These are phyloP conservation scores for Meira miltonrushii DNA, from an alignment of 1,284 basidiomycete species.

Conservation along the genomic window DNA sequence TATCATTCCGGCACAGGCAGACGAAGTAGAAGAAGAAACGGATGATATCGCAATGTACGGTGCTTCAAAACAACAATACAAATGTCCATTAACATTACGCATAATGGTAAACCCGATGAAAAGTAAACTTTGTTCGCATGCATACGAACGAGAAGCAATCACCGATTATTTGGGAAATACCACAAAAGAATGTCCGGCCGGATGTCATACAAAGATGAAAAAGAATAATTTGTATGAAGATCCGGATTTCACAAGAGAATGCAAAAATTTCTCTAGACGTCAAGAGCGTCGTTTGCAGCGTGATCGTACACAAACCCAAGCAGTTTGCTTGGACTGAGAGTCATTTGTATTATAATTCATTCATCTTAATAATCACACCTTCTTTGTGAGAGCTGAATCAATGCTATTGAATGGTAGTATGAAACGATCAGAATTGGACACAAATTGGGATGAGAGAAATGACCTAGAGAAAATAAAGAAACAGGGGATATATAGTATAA, in stretches of 20 bases:
- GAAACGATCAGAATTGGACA: too few relatives aligned
- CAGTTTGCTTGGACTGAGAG: background rate
- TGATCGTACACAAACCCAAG: background rate
- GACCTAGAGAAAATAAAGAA: too few relatives aligned
- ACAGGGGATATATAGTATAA: too few relatives aligned
- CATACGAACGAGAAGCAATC: constrained; percentile 19
- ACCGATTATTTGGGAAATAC: background rate
- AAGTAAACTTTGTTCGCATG: constrained; percentile 18
- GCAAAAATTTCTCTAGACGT: background rate
- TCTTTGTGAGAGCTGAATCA: too few relatives aligned
- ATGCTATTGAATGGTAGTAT: too few relatives aligned
- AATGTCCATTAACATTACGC: constrained; percentile 35
- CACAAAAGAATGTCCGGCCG: background rate
- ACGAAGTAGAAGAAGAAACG: constrained; percentile 20
- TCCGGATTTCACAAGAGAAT: constrained; percentile 2
- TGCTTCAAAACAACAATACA: constrained; percentile 29
- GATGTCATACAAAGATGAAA: background rate
- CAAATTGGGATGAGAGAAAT: too few relatives aligned
- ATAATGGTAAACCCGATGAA: constrained; percentile 34
- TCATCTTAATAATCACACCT: too few relatives aligned
- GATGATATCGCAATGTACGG: constrained; percentile 36
- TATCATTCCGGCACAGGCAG: constrained; percentile 24
- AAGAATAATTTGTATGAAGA: background rate
- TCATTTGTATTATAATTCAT: too few relatives aligned
- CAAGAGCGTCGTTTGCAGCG: background rate